A percentile compares a stretch with the other conserved stretches of the same genome.
These are phyloP conservation scores for Exserohilum turcica DNA, from an alignment of 2,329 filamentous ascomycete species.

Conservation along the genomic window DNA sequence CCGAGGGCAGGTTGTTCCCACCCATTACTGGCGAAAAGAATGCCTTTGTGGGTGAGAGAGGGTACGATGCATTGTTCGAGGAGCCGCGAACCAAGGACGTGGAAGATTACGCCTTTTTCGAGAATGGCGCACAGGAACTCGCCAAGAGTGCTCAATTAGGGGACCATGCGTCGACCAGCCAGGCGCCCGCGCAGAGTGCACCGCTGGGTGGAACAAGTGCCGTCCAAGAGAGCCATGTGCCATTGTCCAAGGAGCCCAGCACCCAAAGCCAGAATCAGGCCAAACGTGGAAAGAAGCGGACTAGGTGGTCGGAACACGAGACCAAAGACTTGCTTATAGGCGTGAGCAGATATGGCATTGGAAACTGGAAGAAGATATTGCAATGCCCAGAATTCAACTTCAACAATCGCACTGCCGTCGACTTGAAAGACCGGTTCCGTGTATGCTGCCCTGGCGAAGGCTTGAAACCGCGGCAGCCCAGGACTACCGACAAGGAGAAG, in stretches of 20 bases:
- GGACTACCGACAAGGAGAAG: constrained; percentile 43
- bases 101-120: constrained; percentile 11
- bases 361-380: constrained; percentile 68
- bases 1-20: constrained; percentile 63
- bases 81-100: constrained; percentile 17
- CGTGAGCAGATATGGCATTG: constrained; percentile 65
- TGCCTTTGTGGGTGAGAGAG: constrained; percentile 22
- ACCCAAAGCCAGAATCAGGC: constrained; percentile 13
- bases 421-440: constrained; percentile 66
- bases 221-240: background rate
- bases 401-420: constrained; percentile 63
- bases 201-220: background rate
- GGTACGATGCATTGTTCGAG: constrained; percentile 17
- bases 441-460: constrained; percentile 57
- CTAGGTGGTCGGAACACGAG: constrained; percentile 67
- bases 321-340: constrained; percentile 63
- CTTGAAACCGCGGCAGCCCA: constrained; percentile 37
- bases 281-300: constrained; percentile 58
- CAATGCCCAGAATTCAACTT: constrained; percentile 62
- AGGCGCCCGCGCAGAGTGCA: background rate
- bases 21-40: constrained; percentile 61
- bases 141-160: background rate
- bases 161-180: background rate
- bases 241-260: constrained; percentile 6
- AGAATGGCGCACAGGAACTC: background rate